These are phyloP conservation scores for Suillus cothurnatus DNA, from an alignment of 768 basidiomycete genomes.

Conservation along the genomic window DNA sequence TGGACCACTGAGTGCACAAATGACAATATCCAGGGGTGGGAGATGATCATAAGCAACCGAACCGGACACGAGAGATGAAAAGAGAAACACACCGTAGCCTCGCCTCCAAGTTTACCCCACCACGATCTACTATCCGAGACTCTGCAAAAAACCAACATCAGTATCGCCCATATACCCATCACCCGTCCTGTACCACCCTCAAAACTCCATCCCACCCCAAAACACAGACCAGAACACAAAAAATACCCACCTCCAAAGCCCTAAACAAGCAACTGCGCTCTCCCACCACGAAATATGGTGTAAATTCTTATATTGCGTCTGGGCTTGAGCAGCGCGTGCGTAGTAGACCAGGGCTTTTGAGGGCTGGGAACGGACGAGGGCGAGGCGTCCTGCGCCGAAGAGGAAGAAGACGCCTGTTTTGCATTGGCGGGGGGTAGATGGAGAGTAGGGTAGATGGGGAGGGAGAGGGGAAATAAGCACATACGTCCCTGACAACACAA, in stretches of 20 bases:
- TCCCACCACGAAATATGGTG: conserved; percentile 88
- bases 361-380: conserved; percentile 75
- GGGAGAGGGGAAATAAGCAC: not conserved
- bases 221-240: not conserved
- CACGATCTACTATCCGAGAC: not conserved
- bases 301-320: conserved; percentile 71
- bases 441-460: not conserved
- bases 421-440: not conserved
- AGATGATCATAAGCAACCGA: not conserved
- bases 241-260: conserved; percentile 50
- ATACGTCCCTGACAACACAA: not conserved
- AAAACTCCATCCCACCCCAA: not conserved
- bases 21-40: not conserved
- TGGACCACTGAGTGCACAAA: conserved; percentile 59
- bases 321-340: conserved; percentile 60
- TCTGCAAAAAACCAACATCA: not conserved
- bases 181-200: not conserved
- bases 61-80: not conserved
- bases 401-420: conserved; percentile 86
- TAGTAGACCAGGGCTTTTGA: conserved; percentile 74
- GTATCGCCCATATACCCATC: not conserved
- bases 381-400: conserved; percentile 86
- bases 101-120: not conserved
- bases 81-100: not conserved
- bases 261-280: conserved; percentile 73